These are phyloP conservation scores for Arthroderma sp. DNA, from an alignment of 2,329 filamentous ascomycete genomes.

Conservation along the genomic window DNA sequence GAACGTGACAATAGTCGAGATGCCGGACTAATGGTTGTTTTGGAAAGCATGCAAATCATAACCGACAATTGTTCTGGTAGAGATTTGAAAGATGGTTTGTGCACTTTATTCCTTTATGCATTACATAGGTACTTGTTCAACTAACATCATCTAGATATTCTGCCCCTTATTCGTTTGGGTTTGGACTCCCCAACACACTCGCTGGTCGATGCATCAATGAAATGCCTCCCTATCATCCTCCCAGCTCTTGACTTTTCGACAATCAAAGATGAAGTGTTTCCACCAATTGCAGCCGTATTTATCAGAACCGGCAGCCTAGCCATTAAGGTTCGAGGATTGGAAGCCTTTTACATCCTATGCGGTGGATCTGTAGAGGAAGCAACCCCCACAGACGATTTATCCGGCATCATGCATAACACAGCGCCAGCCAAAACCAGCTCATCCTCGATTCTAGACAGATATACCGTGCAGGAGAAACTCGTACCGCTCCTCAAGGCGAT, in stretches of 20 bases:
- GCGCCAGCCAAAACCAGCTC: conserved; percentile 39
- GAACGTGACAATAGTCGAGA: conserved; percentile 77
- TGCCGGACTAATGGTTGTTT: conserved; percentile 76
- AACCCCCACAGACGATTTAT: conserved; percentile 54
- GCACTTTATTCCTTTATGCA: conserved; percentile 4
- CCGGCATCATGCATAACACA: conserved; percentile 45
- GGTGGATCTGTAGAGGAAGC: conserved; percentile 49
- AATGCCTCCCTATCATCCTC: conserved; percentile 64
- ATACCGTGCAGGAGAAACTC: conserved; percentile 96
- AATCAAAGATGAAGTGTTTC: conserved; percentile 93
- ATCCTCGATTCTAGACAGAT: conserved; percentile 82
- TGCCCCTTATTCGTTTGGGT: conserved; percentile 71
- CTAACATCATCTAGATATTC: conserved; percentile 48
- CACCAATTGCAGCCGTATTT: conserved; percentile 79
- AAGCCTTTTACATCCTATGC: conserved; percentile 81
- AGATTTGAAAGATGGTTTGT: conserved; percentile 81
- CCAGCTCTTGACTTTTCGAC: conserved; percentile 90
- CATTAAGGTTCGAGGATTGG: conserved; percentile 85
- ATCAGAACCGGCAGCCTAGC: conserved; percentile 83
- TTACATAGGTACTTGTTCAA: conserved; percentile 8
- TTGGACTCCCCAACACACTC: conserved; percentile 82
- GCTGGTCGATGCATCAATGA: conserved; percentile 72
- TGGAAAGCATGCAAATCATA: conserved; percentile 68
- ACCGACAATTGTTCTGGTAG: conserved; percentile 74
- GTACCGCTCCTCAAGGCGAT: conserved; percentile 81